Conservation (phyloP, 306 rosid species). For the Boehmeria nivea region DNA sequence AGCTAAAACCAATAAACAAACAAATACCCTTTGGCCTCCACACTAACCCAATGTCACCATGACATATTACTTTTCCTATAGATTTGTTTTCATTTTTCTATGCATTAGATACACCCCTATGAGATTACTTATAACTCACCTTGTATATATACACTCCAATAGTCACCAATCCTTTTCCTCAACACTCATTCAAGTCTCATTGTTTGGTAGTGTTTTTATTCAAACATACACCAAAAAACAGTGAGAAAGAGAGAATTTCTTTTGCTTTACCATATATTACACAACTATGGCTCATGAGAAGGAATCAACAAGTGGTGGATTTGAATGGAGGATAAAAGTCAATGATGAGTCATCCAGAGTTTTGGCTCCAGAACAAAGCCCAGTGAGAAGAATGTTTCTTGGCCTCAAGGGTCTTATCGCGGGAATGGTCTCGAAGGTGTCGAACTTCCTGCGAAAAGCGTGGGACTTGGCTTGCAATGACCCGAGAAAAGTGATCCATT, state of each 20-base stretch:
- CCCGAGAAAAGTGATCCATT: slow-evolving; percentile 72
- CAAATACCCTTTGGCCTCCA: background rate
- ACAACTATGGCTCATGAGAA: slow-evolving; percentile 28
- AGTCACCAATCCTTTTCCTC: background rate
- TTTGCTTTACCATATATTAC: too few species aligned
- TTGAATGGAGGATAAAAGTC: slow-evolving; percentile 63
- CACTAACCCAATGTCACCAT: too few species aligned
- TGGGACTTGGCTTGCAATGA: slow-evolving; percentile 70
- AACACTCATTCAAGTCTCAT: background rate
- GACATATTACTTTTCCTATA: background rate
- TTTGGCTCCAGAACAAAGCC: slow-evolving; percentile 21
- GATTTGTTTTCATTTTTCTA: background rate
- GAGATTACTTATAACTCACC: background rate
- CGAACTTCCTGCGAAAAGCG: slow-evolving; percentile 51
- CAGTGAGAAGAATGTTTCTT: slow-evolving; percentile 13
- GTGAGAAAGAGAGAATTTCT: too few species aligned
- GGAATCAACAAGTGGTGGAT: slow-evolving; percentile 14
- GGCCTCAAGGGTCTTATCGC: slow-evolving; percentile 26
- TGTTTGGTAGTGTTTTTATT: background rate
- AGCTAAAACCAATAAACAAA: background rate
- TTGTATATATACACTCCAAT: slow-evolving; percentile 32
- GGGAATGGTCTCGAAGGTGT: slow-evolving; percentile 33
- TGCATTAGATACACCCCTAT: slow-evolving; percentile 5
- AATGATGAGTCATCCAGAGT: slow-evolving; percentile 34
- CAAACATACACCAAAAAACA: too few species aligned